phyloP scores from a whole-genome alignment of 495 filamentous ascomycete species.

The Gamarada debralockiae region DNA sequence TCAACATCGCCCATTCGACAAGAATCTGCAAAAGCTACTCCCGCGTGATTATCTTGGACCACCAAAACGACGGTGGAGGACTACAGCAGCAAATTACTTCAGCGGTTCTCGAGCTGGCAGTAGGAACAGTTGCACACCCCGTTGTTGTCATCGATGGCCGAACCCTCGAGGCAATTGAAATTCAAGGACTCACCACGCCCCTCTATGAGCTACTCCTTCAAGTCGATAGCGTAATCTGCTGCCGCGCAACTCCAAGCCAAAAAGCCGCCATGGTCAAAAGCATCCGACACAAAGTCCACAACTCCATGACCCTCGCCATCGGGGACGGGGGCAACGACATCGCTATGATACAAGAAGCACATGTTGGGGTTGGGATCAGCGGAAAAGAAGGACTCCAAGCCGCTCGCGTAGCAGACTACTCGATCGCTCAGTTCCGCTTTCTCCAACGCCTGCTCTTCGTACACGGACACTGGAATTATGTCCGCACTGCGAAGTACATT shows the following conservation, averaged over 20 bases:
- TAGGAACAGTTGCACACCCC: slow-evolving; percentile 56
- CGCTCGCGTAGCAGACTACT: slow-evolving; percentile 84
- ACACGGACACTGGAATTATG: slow-evolving; percentile 94
- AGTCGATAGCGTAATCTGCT: slow-evolving; percentile 87
- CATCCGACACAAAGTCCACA: slow-evolving; percentile 64
- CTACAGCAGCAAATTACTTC: slow-evolving; percentile 49
- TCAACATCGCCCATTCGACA: slow-evolving; percentile 88
- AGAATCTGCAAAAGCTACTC: slow-evolving; percentile 84
- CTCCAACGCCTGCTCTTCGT: slow-evolving; percentile 84
- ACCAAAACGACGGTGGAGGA: slow-evolving; percentile 55
- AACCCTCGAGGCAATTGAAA: slow-evolving; percentile 68
- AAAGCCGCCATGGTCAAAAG: slow-evolving; percentile 80
- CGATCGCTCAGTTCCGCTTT: slow-evolving; percentile 89
- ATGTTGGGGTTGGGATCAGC: slow-evolving; percentile 90
- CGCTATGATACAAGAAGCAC: slow-evolving; percentile 92
- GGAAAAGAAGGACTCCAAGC: slow-evolving; percentile 92
- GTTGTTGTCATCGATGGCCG: slow-evolving; percentile 88
- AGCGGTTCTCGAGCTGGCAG: slow-evolving; percentile 50
- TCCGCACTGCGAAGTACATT: slow-evolving; percentile 82
- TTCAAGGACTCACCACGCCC: slow-evolving; percentile 49
- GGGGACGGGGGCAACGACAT: slow-evolving; percentile 95
- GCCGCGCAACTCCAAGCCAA: slow-evolving; percentile 81
- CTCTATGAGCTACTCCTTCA: slow-evolving; percentile 79
- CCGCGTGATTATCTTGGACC: slow-evolving; percentile 71
- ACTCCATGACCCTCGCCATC: slow-evolving; percentile 81